These are phyloP conservation scores for Pseudocercospora musae DNA, from an alignment of 2,329 filamentous ascomycete genomes.

Conservation along the genomic window DNA sequence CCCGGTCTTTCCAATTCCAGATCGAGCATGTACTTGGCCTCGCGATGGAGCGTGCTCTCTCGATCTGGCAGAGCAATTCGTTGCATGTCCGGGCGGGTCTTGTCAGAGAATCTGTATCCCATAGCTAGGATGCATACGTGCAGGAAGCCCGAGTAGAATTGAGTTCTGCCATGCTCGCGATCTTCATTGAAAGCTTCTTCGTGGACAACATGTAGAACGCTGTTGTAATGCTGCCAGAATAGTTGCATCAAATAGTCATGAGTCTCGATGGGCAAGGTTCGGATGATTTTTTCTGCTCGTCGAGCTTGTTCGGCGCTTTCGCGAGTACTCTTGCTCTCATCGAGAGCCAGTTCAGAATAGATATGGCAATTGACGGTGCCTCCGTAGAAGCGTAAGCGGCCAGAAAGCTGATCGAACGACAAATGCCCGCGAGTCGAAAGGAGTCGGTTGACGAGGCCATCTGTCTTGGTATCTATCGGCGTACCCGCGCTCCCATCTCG, in stretches of 20 bases:
- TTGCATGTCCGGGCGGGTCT: slow-evolving; percentile 25
- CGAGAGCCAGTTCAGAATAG: slow-evolving; percentile 23
- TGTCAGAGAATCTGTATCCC: slow-evolving; percentile 27
- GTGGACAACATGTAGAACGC: slow-evolving; percentile 27
- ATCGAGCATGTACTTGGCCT: slow-evolving; percentile 29
- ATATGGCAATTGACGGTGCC: slow-evolving; percentile 29
- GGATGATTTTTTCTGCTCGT: slow-evolving; percentile 25
- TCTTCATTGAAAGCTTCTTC: slow-evolving; percentile 28
- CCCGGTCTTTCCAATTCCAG: slow-evolving; percentile 27
- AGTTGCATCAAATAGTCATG: slow-evolving; percentile 29
- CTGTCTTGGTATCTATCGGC: slow-evolving; percentile 24
- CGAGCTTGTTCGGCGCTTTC: slow-evolving; percentile 21
- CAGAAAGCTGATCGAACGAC: slow-evolving; percentile 27
- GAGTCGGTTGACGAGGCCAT: slow-evolving; percentile 24
- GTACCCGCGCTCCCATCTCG: slow-evolving; percentile 12
- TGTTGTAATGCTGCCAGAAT: slow-evolving; percentile 30
- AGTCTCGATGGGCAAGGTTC: slow-evolving; percentile 23
- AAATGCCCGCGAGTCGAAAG: slow-evolving; percentile 28
- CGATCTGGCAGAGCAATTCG: slow-evolving; percentile 24
- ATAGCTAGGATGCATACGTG: slow-evolving; percentile 30
- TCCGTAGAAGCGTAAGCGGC: slow-evolving; percentile 26
- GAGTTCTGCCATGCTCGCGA: slow-evolving; percentile 19
- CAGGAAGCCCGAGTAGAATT: slow-evolving; percentile 29
- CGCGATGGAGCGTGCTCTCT: slow-evolving; percentile 27
- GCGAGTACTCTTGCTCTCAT: slow-evolving; percentile 15